These are phyloP conservation scores for Aphanomyces stellatus DNA, from an alignment of 352 stramenopile genomes.

Conservation along the genomic window DNA sequence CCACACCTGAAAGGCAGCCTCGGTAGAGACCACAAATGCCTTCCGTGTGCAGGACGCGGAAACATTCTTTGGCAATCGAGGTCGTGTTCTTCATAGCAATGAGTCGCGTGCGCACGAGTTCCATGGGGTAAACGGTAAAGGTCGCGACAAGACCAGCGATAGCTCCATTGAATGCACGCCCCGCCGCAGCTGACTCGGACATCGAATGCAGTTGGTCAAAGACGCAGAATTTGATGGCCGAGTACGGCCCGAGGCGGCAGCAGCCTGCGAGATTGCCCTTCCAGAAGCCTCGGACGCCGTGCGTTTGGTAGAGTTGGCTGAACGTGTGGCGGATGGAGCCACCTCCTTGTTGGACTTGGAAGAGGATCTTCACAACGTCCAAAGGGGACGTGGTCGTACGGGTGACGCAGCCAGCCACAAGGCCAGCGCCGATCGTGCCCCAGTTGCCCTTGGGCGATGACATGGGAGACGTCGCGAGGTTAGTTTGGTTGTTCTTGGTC, in stretches of 20 bases:
- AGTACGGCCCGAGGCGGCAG: conserved; percentile 72
- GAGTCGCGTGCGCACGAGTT: conserved; percentile 71
- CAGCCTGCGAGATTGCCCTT: conserved; percentile 64
- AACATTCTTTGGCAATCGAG: conserved; percentile 47
- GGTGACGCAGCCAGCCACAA: conserved; percentile 69
- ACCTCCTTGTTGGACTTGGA: conserved; percentile 48
- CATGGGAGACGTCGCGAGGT: background rate
- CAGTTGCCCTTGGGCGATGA: background rate
- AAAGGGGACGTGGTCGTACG: conserved; percentile 70
- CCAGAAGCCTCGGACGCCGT: conserved; percentile 67
- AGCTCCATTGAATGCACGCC: conserved; percentile 49
- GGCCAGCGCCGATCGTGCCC: conserved; percentile 53
- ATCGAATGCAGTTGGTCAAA: conserved; percentile 55
- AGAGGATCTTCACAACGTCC: conserved; percentile 80
- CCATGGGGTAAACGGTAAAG: conserved; percentile 63
- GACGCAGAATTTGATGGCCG: conserved; percentile 71
- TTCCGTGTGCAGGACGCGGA: conserved; percentile 49
- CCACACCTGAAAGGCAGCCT: conserved; percentile 49
- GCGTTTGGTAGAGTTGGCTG: conserved; percentile 35
- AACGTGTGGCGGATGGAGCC: background rate
- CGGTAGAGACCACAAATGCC: conserved; percentile 60
- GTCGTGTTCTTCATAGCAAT: conserved; percentile 42
- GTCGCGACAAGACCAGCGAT: conserved; percentile 53
- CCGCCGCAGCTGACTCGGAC: conserved; percentile 26
- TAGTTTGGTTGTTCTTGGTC: background rate